Base-by-base conservation (phyloP, 257 asterid genomes). In the Leonotis leonurus region DNA sequence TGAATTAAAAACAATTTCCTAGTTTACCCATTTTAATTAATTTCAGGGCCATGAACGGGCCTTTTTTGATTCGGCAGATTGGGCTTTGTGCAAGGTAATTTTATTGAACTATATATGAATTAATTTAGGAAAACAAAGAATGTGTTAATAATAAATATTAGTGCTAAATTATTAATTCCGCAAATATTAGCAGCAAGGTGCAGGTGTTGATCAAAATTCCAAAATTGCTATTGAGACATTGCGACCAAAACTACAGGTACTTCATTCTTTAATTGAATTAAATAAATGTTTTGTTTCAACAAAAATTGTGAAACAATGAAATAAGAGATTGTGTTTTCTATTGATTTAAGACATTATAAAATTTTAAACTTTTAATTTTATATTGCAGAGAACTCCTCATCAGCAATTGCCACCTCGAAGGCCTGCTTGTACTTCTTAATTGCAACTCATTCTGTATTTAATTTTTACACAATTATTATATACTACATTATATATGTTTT, bases 21-120 rank as follows among this genome's bases (percentile, higher is more conserved):
- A n/a, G 4, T 0, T 12, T 40, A 20, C 2, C 10, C 9, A 14
- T 46, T 9, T 21, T 8, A 8, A 9, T 4, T 46, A 50, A 43
- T 53, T 58, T 32, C 77, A 90, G 97, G 90, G 87, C 56, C 83
- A 80, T 48, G 80, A 80, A 37, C 78, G 96, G 48, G 96, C 97
- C 49, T 90, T 87, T 67, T 90, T 90, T 60, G 96, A 90, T 71
- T 90, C 97, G 1, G 97, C 96, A 0, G 97, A 90, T 27, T 90
- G 97, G 95, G 97, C 84, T 54, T 64, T 90, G 9, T 70, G 85
- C 75, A 89, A 87, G 95, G 97, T 83, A 80, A 59, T 17, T 27
- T 26, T 10, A 3, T 22, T 8, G 3, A 43, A 24, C 1, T 4
- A n/a, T n/a, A n/a, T n/a, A n/a, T n/a, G n/a, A n/a, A n/a, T n/a